Base-by-base conservation (phyloP, 352 stramenopile genomes). In the Phytophthora macrochlamydospora region DNA sequence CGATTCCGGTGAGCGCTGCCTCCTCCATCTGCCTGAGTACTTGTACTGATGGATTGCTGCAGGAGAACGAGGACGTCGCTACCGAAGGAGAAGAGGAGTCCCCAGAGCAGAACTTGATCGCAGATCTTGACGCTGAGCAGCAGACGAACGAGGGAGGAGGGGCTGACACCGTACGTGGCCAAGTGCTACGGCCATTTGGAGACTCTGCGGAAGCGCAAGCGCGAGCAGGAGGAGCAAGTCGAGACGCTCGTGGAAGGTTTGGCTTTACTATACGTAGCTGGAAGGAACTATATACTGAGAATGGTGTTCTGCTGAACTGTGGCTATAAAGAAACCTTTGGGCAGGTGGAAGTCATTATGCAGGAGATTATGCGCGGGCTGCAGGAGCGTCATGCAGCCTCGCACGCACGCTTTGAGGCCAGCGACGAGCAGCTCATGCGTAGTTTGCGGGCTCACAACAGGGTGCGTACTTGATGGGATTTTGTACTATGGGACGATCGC, bases 141-240 rank as follows among this genome's bases (percentile, higher is more conserved):
- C 29, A 3, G 7, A 43, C 78, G n/a, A 54, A 68, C n/a, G 51
- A 42, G 31, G 38, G 4, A 37, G 13, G 63, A 84, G 12, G 57
- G 78, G 24, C 37, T 78, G 38, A 84, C 76, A 28, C 51, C 73
- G 18, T 84, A 81, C 43, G 74, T 90, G 29, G 24, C 57, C 48
- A 77, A 82, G 56, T 90, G 78, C 56, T 72, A 78, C 38, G 55
- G 51, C 5, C 69, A 79, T 31, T 38, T 79, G 24, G 62, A 76
- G 32, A 75, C 62, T 14, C 62, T 90, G 40, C 62, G 74, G 38
- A 82, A 86, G 44, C 78, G 81, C 31, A 90, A 90, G 55, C 61
- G 67, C 43, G 69, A 83, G 24, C 81, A 90, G 54, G 76, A 90
- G 44, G 69, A 86, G 60, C 76, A 75, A 44, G 67, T 90, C 9